Evolutionary conservation across 2,329 filamentous ascomycete genomes (phyloP), one percentile per base, ranked within the genome.

Genomic region (Alternaria burnsii): DNA sequence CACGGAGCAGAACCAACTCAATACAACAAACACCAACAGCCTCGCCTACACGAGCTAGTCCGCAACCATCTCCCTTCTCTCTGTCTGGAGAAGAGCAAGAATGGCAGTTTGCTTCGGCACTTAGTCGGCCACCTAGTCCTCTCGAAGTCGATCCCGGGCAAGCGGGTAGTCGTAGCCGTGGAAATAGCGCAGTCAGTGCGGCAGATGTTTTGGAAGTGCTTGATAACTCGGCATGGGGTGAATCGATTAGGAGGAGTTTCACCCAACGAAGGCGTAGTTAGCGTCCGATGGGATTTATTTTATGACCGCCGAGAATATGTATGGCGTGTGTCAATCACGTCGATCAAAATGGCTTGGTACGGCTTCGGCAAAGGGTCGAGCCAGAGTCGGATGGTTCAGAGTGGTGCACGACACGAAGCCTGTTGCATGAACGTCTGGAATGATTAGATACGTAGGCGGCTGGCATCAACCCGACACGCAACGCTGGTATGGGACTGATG

Each of bases 181-280:
- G 88, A 24, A 87, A 86, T 55, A 93, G 90, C 77, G 84, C 85
- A 5, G 89, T 94, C 58, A 92, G 88, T 72, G 89, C 90, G 51
- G 87, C 89, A 48, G 90, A 93, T 71, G 91, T 96, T 68, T 87
- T 94, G 77, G 89, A 93, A 68, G 91, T 95, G 74, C 85, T 98
- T 55, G 92, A 95, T 72, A 91, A 94, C 72, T 95, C 92, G 18
- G 90, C 91, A 16, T 98, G 94, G 94, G 92, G 94, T 52, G 92
- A 97, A 80, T 97, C 92, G 82, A 93, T 97, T 66, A 86, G 93
- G 65, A 86, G 93, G 63, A 97, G 93, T 80, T 93, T 95, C 69
- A 97, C 93, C 54, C 86, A 83, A 71, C 84, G 83, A 71, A 82
- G 86, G 52, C 68, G 73, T 24, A 67, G 69, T 30, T 69, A 56